These are phyloP conservation scores for Microdochium trichocladiopsis DNA, from an alignment of 2,329 filamentous ascomycete genomes.

Conservation along the genomic window DNA sequence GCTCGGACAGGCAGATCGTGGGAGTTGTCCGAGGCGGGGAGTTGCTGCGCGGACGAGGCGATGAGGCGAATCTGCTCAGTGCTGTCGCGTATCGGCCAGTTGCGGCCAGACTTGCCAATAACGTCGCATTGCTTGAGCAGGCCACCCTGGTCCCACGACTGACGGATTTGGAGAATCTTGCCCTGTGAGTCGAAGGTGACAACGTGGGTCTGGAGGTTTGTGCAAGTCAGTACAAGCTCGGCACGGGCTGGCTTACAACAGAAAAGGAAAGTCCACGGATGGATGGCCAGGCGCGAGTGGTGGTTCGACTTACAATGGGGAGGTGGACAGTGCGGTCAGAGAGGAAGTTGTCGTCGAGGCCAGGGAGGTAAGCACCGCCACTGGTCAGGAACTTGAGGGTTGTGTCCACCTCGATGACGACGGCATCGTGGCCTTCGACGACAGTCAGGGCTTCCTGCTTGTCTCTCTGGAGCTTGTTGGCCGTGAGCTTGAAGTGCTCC, in stretches of 20 bases:
- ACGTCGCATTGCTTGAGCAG: conserved; percentile 90
- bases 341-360: conserved; percentile 90
- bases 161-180: conserved; percentile 80
- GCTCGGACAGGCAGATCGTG: conserved; percentile 33
- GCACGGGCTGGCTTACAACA: no score
- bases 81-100: conserved; percentile 91
- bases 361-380: conserved; percentile 81
- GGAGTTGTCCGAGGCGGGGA: conserved; percentile 18
- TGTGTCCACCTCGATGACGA: conserved; percentile 76
- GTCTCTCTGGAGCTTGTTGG: conserved; percentile 74
- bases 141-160: conserved; percentile 92
- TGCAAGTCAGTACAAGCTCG: neutral
- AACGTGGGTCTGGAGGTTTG: conserved; percentile 63
- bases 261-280: neutral
- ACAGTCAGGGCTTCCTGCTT: conserved; percentile 68
- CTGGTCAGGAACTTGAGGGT: conserved; percentile 73
- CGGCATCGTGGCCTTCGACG: conserved; percentile 62
- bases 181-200: conserved; percentile 71
- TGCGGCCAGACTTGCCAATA: conserved; percentile 82
- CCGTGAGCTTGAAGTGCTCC: conserved; percentile 69
- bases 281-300: neutral
- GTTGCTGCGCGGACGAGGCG: conserved; percentile 27
- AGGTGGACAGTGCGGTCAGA: conserved; percentile 73
- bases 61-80: conserved; percentile 78
- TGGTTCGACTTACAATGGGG: conserved; percentile 61